These are phyloP conservation scores for Starmerella sirachaensis DNA, from an alignment of 805 yeast species.

Conservation along the genomic window DNA sequence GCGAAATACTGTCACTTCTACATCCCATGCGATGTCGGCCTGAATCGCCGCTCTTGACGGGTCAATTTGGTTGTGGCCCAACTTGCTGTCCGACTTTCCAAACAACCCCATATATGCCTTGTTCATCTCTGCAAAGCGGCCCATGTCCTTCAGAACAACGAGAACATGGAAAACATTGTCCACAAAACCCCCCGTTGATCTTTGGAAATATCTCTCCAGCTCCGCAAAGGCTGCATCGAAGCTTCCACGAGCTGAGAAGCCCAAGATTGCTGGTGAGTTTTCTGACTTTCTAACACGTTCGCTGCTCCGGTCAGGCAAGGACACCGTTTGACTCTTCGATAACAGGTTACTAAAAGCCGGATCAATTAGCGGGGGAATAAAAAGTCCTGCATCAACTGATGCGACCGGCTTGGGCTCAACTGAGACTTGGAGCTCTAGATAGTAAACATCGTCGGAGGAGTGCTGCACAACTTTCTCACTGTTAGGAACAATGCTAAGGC, in stretches of 20 bases:
- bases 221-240: constrained; percentile 5
- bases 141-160: constrained; percentile 48
- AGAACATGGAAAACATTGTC: constrained; percentile 10
- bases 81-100: constrained; percentile 30
- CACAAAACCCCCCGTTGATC: not conserved
- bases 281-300: not conserved
- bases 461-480: constrained; percentile 33
- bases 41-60: constrained; percentile 85
- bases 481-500: constrained; percentile 33
- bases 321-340: not conserved
- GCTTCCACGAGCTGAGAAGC: constrained; percentile 6
- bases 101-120: constrained; percentile 46
- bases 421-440: constrained; percentile 36
- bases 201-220: constrained; percentile 2
- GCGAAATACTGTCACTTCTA: constrained; percentile 53
- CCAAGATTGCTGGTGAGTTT: not conserved
- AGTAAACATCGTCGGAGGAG: constrained; percentile 56
- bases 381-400: constrained; percentile 21
- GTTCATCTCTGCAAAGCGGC: constrained; percentile 50
- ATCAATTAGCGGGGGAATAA: constrained; percentile 25
- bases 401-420: constrained; percentile 34
- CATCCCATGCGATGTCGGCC: constrained; percentile 35
- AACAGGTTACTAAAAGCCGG: constrained; percentile 27
- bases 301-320: not conserved
- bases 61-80: constrained; percentile 42